Conservation (phyloP, 1,284 basidiomycete genomes). For the Boletus sp. region DNA sequence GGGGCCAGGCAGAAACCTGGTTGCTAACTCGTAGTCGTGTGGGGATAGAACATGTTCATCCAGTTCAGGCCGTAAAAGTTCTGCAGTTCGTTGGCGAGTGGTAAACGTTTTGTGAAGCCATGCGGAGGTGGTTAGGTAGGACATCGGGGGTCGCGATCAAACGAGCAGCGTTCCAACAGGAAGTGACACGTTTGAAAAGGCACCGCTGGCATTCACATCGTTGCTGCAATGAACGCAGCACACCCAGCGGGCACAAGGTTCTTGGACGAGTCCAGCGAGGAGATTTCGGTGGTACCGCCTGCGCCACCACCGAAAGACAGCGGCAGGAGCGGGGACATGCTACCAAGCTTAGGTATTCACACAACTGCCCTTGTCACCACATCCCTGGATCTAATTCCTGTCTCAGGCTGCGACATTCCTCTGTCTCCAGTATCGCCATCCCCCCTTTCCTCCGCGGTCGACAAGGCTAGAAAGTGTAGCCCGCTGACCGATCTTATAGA, state of each 20-base stretch:
- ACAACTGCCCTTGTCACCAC: slow-evolving; percentile 15
- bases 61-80: slow-evolving; percentile 55
- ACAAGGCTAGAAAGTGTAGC: slow-evolving; percentile 64
- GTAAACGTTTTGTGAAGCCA: slow-evolving; percentile 43
- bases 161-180: not conserved
- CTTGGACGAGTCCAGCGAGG: slow-evolving; percentile 12
- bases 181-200: not conserved
- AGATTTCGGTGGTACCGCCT: slow-evolving; percentile 22
- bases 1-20: slow-evolving; percentile 46
- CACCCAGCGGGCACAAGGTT: slow-evolving; percentile 2
- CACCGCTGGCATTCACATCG: not conserved
- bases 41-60: slow-evolving; percentile 50
- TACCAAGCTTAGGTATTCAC: slow-evolving; percentile 22
- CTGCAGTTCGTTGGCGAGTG: slow-evolving; percentile 33
- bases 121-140: slow-evolving; percentile 25
- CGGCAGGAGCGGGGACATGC: slow-evolving; percentile 4
- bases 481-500: slow-evolving; percentile 91
- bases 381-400: slow-evolving; percentile 16
- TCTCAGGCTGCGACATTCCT: slow-evolving; percentile 31
- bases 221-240: not conserved
- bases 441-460: slow-evolving; percentile 31
- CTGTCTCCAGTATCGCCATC: slow-evolving; percentile 29
- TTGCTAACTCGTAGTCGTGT: slow-evolving; percentile 53
- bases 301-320: slow-evolving; percentile 35
- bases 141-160: slow-evolving; percentile 12